phyloP scores from a whole-genome alignment of 371 early-diverging fungal genomes.

The Dipsacomyces acuminosporus region DNA sequence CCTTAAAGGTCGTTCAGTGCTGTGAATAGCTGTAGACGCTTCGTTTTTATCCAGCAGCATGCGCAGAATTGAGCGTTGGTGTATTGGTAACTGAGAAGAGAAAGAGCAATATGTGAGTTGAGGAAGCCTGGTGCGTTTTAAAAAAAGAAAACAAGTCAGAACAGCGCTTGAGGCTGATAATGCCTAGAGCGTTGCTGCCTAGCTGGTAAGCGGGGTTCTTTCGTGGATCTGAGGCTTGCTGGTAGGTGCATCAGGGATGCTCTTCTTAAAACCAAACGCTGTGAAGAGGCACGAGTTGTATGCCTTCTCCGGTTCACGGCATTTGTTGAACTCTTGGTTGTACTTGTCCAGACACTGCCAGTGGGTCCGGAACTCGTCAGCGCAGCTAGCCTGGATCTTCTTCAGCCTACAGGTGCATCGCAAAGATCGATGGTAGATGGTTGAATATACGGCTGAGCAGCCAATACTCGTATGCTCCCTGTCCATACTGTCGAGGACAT shows the following conservation, averaged over 20 bases:
- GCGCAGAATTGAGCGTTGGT: no score
- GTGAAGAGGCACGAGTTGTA: slow-evolving; percentile 90
- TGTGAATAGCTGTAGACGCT: no score
- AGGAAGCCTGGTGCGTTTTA: no score
- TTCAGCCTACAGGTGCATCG: slow-evolving; percentile 55
- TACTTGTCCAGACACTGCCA: slow-evolving; percentile 90
- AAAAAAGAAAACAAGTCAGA: no score
- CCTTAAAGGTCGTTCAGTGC: no score
- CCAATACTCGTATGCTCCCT: no score
- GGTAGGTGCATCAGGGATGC: slow-evolving; percentile 31
- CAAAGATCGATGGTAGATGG: slow-evolving; percentile 3
- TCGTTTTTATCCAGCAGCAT: no score
- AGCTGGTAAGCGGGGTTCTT: slow-evolving; percentile 14
- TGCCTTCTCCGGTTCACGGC: slow-evolving; percentile 73
- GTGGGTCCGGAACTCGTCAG: slow-evolving; percentile 79
- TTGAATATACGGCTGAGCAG: slow-evolving; percentile 6
- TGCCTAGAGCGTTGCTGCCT: background rate
- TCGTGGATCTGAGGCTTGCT: slow-evolving; percentile 40
- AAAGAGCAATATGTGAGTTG: no score
- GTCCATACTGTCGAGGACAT: no score
- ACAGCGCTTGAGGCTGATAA: no score
- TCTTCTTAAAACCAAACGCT: slow-evolving; percentile 60
- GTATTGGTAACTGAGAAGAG: no score
- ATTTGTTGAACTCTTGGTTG: slow-evolving; percentile 80
- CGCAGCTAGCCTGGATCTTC: slow-evolving; percentile 88